These are phyloP conservation scores for Leishmania turanica DNA, from an alignment of 208 protist species.

Conservation along the genomic window DNA sequence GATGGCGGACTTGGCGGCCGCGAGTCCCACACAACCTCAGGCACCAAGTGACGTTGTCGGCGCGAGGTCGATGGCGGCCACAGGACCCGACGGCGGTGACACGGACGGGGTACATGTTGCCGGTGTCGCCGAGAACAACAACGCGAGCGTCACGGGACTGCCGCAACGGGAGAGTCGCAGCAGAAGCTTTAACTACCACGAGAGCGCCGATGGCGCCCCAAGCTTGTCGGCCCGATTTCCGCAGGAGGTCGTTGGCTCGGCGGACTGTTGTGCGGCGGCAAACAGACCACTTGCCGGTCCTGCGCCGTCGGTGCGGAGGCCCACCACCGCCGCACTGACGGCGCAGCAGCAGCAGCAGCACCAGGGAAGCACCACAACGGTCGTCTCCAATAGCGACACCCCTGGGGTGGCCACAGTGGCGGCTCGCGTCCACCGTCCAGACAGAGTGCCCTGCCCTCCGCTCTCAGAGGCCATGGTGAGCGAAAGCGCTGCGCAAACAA, in stretches of 20 bases:
- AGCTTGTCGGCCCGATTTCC: not conserved
- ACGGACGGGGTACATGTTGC: not conserved
- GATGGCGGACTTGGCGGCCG: not conserved
- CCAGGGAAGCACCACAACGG: not conserved
- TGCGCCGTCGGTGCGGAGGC: too few species aligned
- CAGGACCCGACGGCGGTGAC: not conserved
- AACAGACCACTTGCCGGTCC: too few species aligned
- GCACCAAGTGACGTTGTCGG: not conserved
- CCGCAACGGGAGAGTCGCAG: not conserved
- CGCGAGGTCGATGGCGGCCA: not conserved
- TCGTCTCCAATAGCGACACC: not conserved
- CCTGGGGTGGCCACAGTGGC: not conserved
- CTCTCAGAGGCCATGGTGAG: not conserved
- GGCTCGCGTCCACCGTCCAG: not conserved
- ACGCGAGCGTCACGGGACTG: not conserved
- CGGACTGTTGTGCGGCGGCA: too few species aligned
- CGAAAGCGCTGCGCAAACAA: not conserved
- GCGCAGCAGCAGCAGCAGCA: not conserved
- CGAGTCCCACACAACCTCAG: not conserved
- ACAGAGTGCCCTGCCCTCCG: not conserved
- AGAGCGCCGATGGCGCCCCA: not conserved
- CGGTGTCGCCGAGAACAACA: not conserved
- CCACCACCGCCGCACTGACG: not conserved
- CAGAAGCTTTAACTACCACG: not conserved
- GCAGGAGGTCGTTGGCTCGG: too few species aligned